phyloP scores from a whole-genome alignment of 2,329 filamentous ascomycete species.

The Diaporthe ilicicola region DNA sequence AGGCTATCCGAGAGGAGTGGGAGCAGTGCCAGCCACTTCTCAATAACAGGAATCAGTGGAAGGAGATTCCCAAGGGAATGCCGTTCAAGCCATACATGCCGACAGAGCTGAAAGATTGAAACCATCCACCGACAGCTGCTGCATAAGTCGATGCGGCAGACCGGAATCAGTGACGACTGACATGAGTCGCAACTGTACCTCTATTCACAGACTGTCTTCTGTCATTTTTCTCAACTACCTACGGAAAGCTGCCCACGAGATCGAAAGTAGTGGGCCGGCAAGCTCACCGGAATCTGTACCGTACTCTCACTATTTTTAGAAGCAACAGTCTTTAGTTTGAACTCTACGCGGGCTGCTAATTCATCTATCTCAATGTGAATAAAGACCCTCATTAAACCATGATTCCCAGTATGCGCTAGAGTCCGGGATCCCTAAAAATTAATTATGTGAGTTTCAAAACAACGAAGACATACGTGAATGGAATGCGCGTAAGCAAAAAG shows the following conservation, averaged over 20 bases:
- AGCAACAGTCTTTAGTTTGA: no score
- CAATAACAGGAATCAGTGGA: conserved; percentile 30
- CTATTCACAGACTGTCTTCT: no score
- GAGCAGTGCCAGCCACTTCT: conserved; percentile 26
- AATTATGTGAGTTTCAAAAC: not conserved
- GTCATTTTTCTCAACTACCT: not conserved
- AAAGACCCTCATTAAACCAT: no score
- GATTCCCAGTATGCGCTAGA: not conserved
- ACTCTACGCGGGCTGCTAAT: no score
- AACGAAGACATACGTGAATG: not conserved
- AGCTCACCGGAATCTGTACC: no score
- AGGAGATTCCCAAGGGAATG: conserved; percentile 29
- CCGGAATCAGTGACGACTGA: not conserved
- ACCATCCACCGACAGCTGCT: not conserved
- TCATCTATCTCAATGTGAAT: no score
- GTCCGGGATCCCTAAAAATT: not conserved
- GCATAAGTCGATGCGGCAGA: not conserved
- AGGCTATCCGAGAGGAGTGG: conserved; percentile 15
- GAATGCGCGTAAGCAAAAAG: not conserved
- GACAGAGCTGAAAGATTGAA: conserved; percentile 4
- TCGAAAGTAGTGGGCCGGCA: no score
- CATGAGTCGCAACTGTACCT: not conserved
- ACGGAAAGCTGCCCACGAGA: not conserved
- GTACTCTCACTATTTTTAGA: no score
- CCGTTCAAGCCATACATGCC: not conserved